Conservation (phyloP, 306 rosid species). For the Castanea mollissima region DNA sequence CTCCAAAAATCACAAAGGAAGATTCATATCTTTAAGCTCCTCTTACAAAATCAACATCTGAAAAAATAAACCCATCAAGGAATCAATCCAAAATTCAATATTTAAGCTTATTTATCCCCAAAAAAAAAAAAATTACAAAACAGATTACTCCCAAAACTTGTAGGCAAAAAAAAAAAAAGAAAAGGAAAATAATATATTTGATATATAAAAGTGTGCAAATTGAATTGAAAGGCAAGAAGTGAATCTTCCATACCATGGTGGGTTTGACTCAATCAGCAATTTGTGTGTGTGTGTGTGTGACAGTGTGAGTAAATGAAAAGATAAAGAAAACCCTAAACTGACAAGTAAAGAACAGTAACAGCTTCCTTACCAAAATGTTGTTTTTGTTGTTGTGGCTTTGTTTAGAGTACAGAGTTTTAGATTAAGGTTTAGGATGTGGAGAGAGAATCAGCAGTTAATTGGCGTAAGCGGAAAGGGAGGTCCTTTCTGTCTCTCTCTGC, state of each 20-base stretch:
- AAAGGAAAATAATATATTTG: background rate
- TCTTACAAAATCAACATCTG: conserved; percentile 23
- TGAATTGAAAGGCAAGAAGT: conserved; percentile 13
- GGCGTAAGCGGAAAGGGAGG: conserved; percentile 31
- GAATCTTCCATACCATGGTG: conserved; percentile 50
- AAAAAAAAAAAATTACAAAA: background rate
- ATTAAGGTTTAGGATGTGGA: conserved; percentile 17
- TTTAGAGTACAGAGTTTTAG: background rate
- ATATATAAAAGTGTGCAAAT: conserved; percentile 7
- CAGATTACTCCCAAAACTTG: background rate
- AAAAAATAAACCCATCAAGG: conserved; percentile 15
- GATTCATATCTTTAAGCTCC: conserved; percentile 20
- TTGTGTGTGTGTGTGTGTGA: conserved; percentile 24
- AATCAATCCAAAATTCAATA: conserved; percentile 10
- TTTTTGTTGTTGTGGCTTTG: background rate
- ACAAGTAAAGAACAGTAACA: conserved; percentile 19
- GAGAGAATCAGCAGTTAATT: conserved; percentile 21
- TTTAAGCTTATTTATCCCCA: conserved; percentile 7
- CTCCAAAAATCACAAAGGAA: conserved; percentile 33
- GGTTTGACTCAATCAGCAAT: conserved; percentile 37
- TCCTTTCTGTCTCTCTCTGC: background rate
- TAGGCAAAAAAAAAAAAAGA: background rate
- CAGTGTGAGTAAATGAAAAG: background rate
- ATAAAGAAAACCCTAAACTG: conserved; percentile 52
- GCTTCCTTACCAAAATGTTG: conserved; percentile 25